phyloP scores from a whole-genome alignment of 2,329 filamentous ascomycete genomes.

The Cordyceps javanica region DNA sequence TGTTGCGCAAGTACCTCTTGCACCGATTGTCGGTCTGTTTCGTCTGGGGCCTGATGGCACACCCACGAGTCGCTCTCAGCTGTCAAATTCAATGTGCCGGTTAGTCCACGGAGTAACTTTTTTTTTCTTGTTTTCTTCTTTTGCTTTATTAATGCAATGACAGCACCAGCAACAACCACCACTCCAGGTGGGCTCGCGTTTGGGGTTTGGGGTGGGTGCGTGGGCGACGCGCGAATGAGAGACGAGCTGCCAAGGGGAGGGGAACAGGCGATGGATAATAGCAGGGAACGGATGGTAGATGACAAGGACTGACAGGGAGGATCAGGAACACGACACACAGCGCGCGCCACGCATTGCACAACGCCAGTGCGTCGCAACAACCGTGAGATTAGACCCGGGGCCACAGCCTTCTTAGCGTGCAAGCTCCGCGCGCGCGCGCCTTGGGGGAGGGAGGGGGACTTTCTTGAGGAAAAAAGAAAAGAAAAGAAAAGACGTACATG shows the following conservation, averaged over 20 bases:
- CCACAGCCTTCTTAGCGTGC: not conserved
- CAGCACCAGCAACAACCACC: not conserved
- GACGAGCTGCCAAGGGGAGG: not conserved
- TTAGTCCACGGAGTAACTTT: too few relatives aligned
- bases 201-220: not conserved
- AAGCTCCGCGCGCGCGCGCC: not conserved
- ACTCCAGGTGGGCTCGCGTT: not conserved
- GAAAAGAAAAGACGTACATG: not conserved
- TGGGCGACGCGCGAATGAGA: conserved; percentile 4
- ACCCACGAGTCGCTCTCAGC: conserved; percentile 9
- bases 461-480: not conserved
- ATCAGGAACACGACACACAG: not conserved
- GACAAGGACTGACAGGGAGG: not conserved
- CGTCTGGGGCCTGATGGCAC: not conserved
- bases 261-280: not conserved
- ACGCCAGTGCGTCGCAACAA: not conserved
- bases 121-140: too few relatives aligned
- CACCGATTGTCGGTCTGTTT: conserved; percentile 1
- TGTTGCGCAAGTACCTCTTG: not conserved
- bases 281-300: not conserved
- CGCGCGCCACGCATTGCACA: too few relatives aligned
- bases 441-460: too few relatives aligned
- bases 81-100: not conserved
- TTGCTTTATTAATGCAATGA: not conserved
- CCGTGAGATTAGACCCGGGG: conserved; percentile 6